These are phyloP conservation scores for Clarireedia paspali DNA, from an alignment of 2,329 filamentous ascomycete species.

Conservation along the genomic window DNA sequence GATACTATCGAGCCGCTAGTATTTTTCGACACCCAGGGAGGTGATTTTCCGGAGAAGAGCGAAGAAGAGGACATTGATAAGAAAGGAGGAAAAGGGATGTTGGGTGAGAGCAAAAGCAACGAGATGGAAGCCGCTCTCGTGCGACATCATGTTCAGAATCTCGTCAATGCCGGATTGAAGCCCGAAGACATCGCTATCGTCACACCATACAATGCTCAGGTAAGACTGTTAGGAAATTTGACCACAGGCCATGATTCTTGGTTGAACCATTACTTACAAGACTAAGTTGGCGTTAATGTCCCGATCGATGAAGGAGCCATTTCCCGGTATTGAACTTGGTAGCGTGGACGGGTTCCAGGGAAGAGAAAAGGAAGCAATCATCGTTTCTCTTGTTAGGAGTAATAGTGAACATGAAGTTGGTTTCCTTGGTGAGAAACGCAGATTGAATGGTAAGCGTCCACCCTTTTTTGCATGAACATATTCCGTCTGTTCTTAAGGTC, in stretches of 20 bases:
- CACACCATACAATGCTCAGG: slow-evolving; percentile 93
- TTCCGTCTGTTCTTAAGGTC: background rate
- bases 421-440: slow-evolving; percentile 84
- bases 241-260: background rate
- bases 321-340: slow-evolving; percentile 83
- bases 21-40: slow-evolving; percentile 95
- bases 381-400: slow-evolving; percentile 90
- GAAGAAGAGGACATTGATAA: slow-evolving; percentile 59
- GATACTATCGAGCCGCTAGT: slow-evolving; percentile 83
- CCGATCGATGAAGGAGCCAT: slow-evolving; percentile 67
- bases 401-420: slow-evolving; percentile 83
- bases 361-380: slow-evolving; percentile 89
- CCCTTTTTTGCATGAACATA: slow-evolving; percentile 12
- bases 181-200: slow-evolving; percentile 85
- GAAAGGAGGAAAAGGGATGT: slow-evolving; percentile 38
- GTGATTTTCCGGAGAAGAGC: slow-evolving; percentile 76
- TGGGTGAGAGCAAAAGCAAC: slow-evolving; percentile 82
- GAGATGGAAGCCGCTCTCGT: slow-evolving; percentile 83
- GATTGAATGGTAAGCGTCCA: slow-evolving; percentile 71
- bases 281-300: slow-evolving; percentile 67
- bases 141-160: slow-evolving; percentile 62
- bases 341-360: slow-evolving; percentile 97
- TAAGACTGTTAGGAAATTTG: slow-evolving; percentile 31
- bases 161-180: slow-evolving; percentile 73
- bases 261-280: background rate